Evolutionary conservation across 352 stramenopile species (phyloP).

Genomic region (Phytophthora tubulina): DNA sequence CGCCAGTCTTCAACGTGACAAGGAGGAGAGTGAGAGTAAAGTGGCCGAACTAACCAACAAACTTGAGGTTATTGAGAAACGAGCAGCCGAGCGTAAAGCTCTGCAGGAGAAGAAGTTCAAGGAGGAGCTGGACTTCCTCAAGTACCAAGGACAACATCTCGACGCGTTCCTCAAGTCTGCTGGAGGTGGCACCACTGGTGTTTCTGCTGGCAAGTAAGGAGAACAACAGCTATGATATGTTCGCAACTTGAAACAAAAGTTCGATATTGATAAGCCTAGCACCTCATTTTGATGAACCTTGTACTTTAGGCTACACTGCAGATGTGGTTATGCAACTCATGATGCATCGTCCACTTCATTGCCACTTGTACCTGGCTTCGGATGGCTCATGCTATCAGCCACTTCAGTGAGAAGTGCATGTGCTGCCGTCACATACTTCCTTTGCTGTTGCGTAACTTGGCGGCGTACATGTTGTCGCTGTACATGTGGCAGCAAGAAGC

Average conservation of each 20-base stretch:
- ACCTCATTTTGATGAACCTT: not conserved
- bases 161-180: constrained; percentile 94
- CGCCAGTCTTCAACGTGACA: constrained; percentile 57
- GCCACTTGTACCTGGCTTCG: constrained; percentile 5
- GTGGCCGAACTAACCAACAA: constrained; percentile 92
- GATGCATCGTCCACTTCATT: constrained; percentile 11
- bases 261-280: constrained; percentile 2
- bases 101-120: constrained; percentile 95
- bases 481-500: constrained; percentile 84
- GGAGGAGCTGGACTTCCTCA: constrained; percentile 95
- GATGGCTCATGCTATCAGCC: constrained; percentile 32
- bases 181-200: constrained; percentile 54
- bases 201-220: constrained; percentile 29
- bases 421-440: constrained; percentile 73
- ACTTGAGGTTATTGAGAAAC: constrained; percentile 94
- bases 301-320: not conserved
- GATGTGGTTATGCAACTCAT: constrained; percentile 1
- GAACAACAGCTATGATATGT: not conserved
- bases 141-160: constrained; percentile 96
- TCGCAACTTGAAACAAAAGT: constrained; percentile 10
- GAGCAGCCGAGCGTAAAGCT: constrained; percentile 84
- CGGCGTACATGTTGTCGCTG: constrained; percentile 69
- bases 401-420: constrained; percentile 67
- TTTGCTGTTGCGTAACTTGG: constrained; percentile 68
- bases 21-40: constrained; percentile 81